Evolutionary conservation across 805 yeast species (phyloP).

Genomic region (Nakazawaea holstii): DNA sequence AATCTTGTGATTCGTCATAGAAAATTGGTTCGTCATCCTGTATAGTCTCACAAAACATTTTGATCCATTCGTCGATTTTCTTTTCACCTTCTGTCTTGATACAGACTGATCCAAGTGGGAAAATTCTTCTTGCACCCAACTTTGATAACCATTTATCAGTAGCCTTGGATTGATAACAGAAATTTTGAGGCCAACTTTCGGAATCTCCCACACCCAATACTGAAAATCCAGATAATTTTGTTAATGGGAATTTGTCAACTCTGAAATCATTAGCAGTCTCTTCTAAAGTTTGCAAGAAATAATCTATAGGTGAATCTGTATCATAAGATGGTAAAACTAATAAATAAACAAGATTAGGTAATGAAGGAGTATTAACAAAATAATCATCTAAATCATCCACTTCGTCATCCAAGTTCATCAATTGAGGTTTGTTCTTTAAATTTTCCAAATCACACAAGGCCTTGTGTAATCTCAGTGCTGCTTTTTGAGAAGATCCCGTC

Average conservation of each 20-base stretch:
- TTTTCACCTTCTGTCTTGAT: slow-evolving; percentile 63
- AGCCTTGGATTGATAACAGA: slow-evolving; percentile 77
- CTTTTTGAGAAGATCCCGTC: slow-evolving; percentile 75
- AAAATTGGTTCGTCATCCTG: slow-evolving; percentile 68
- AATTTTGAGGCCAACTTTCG: slow-evolving; percentile 79
- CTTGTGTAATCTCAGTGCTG: slow-evolving; percentile 49
- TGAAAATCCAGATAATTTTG: slow-evolving; percentile 67
- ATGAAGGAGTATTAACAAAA: slow-evolving; percentile 59
- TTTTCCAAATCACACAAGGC: slow-evolving; percentile 24
- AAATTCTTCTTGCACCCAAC: slow-evolving; percentile 80
- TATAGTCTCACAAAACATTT: slow-evolving; percentile 52
- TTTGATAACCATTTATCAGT: slow-evolving; percentile 75
- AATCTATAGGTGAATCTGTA: slow-evolving; percentile 88
- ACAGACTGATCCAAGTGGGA: slow-evolving; percentile 81
- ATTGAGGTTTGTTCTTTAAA: slow-evolving; percentile 36
- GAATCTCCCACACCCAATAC: slow-evolving; percentile 86
- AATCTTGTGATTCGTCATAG: slow-evolving; percentile 45
- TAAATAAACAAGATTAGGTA: slow-evolving; percentile 51
- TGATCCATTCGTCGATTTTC: slow-evolving; percentile 62
- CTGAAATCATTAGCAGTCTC: slow-evolving; percentile 85
- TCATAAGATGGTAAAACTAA: slow-evolving; percentile 86
- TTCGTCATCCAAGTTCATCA: slow-evolving; percentile 72
- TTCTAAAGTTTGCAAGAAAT: slow-evolving; percentile 69
- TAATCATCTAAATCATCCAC: slow-evolving; percentile 80
- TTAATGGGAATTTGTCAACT: slow-evolving; percentile 75